A percentile compares a stretch with the other conserved stretches of the same genome.
These are phyloP conservation scores for Coniochaeta hoffmannii DNA, from an alignment of 2,329 filamentous ascomycete genomes.

Conservation along the genomic window DNA sequence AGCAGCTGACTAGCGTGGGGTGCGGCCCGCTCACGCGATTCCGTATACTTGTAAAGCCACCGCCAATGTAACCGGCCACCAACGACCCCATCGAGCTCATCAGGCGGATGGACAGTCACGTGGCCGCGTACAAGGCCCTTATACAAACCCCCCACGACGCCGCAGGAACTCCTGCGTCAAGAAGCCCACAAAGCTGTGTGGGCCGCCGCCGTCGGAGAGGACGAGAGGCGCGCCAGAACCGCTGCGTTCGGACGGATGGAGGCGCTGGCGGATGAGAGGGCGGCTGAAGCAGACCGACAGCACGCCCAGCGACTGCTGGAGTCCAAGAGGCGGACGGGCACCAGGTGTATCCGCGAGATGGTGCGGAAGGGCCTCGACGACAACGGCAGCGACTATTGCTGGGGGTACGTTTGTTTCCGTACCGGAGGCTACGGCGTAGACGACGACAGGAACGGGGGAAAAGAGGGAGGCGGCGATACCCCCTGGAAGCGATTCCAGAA, in stretches of 20 bases:
- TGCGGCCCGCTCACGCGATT: constrained; percentile 4
- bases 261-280: background rate
- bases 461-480: background rate
- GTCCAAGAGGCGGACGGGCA: background rate
- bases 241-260: background rate
- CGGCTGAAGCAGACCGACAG: background rate
- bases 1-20: constrained; percentile 8
- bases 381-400: background rate
- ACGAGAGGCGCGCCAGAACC: background rate
- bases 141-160: background rate
- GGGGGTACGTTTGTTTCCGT: background rate
- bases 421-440: background rate
- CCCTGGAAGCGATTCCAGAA: background rate
- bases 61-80: constrained; percentile 3
- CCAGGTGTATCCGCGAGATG: background rate
- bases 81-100: constrained; percentile 3
- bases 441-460: background rate
- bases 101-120: background rate
- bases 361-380: background rate
- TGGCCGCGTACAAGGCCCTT: background rate
- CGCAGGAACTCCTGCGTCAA: too few species aligned
- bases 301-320: background rate
- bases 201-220: background rate
- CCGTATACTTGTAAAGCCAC: constrained; percentile 1
- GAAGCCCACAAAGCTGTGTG: constrained; percentile 6